phyloP scores from a whole-genome alignment of 1,139 yeast species.

The Lodderomyces orthopsilosis region DNA sequence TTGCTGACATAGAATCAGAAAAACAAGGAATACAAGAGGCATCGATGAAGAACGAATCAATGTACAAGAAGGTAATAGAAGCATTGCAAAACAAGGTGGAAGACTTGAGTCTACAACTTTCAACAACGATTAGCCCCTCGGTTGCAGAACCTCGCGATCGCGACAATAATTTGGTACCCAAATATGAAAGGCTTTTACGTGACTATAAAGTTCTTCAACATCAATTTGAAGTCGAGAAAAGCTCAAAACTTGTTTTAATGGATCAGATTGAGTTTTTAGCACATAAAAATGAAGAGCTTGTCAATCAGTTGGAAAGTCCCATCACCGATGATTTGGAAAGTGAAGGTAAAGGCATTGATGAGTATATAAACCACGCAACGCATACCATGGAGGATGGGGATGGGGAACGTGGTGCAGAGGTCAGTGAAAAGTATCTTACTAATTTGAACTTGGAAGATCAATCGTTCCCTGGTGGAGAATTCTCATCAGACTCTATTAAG shows the following conservation, averaged over 20 bases:
- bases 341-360: conserved; percentile 7
- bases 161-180: conserved; percentile 16
- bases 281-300: conserved; percentile 32
- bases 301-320: conserved; percentile 12
- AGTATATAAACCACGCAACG: conserved; percentile 11
- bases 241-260: conserved; percentile 50
- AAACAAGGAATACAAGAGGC: conserved; percentile 26
- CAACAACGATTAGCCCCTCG: conserved; percentile 13
- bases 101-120: conserved; percentile 20
- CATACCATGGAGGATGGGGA: too few species aligned
- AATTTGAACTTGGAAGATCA: neutral
- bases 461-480: neutral
- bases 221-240: conserved; percentile 47
- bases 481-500: conserved; percentile 17
- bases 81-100: conserved; percentile 30
- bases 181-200: conserved; percentile 31
- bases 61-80: conserved; percentile 32
- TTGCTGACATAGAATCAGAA: conserved; percentile 22
- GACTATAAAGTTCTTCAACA: conserved; percentile 40
- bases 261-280: conserved; percentile 54
- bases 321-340: conserved; percentile 5
- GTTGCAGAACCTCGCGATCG: conserved; percentile 10
- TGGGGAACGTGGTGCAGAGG: neutral
- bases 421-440: conserved; percentile 19
- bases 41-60: conserved; percentile 28